Base-by-base conservation (phyloP, 2,329 filamentous ascomycete genomes). In the Pseudogymnoascus sp. region DNA sequence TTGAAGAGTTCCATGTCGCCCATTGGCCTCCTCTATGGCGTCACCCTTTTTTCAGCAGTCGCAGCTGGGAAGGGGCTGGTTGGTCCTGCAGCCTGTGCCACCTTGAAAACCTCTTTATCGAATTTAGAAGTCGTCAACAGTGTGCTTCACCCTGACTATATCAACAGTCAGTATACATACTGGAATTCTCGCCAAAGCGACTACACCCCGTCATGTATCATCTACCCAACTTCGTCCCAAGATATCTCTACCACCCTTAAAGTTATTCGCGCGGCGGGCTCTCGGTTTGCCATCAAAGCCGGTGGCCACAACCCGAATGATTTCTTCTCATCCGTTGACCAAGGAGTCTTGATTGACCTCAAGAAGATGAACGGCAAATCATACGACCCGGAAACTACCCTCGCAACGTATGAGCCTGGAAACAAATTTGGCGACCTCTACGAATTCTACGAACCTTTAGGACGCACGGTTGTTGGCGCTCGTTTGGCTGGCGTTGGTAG, bases 211-310 rank as follows among this genome's bases (percentile, higher is more conserved):
- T 64, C 65, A 2, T 71, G 70, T 60, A 60, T 67, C 28, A 53
- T 71, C 50, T 60, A 65, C 17, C 69, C 69, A 4, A 64, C 31
- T 8, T 64, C 40, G 8, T 44, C 68, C 0, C 10, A 63, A 2
- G 68, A 69, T 59, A 64, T 71, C 6, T 70, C 70, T 1, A 44
- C 59, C 1, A 66, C 66, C 6, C 35, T 70, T 1, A 63, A 62
- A n/a, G 60, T 68, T 57, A 57, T 57, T 19, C 26, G 28, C 9
- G 17, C 26, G 5, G 8, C 26, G 2, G 28, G 28, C 9, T 57
- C 50, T 57, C n/a, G 26, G 50, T 76, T 76, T 67, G 71, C 75
- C 19, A 72, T 73, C 62, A 74, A 75, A 67, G 73, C 72, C 62
- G 75, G 74, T 21, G 74, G 77, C 2, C 76, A 78, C 62, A 61